Percentiles rank a stretch among this genome's conserved stretches.
Conservation (phyloP, 2,329 filamentous ascomycete species). For the Trichoderma sp. region DNA sequence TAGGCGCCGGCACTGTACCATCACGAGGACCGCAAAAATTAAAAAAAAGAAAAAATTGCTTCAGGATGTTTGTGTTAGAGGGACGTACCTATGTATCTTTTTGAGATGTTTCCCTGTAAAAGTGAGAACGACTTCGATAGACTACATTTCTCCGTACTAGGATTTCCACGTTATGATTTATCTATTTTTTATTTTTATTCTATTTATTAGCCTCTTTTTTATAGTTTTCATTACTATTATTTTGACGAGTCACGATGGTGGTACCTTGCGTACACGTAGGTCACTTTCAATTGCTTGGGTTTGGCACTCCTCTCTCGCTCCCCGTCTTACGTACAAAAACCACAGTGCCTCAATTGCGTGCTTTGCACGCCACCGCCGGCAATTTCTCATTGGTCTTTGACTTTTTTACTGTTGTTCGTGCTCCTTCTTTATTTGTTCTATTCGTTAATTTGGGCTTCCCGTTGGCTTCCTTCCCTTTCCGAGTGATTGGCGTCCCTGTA, state of each 20-base stretch:
- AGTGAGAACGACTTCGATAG: background rate
- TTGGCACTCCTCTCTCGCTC: background rate
- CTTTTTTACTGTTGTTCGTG: too few relatives aligned
- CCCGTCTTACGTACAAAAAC: slow-evolving; percentile 27
- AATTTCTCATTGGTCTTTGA: background rate
- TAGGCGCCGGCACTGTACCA: slow-evolving; percentile 30
- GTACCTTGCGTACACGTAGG: background rate
- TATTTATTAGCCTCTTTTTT: background rate
- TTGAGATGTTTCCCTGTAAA: background rate
- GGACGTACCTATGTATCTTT: background rate
- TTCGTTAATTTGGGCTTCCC: background rate
- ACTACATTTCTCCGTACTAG: background rate
- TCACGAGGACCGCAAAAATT: slow-evolving; percentile 36
- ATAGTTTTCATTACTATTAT: background rate
- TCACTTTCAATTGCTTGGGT: background rate
- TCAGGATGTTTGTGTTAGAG: slow-evolving; percentile 1
- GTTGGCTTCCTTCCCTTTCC: background rate
- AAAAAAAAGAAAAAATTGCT: slow-evolving; percentile 25
- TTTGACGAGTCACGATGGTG: slow-evolving; percentile 28
- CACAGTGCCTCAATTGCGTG: slow-evolving; percentile 27
- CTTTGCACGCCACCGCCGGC: slow-evolving; percentile 23
- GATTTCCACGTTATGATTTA: background rate
- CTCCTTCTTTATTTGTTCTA: background rate
- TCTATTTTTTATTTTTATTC: too few relatives aligned
- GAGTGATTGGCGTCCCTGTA: background rate